These are phyloP conservation scores for Pyrenochaeta sp. DNA, from an alignment of 2,329 filamentous ascomycete species.

Conservation along the genomic window DNA sequence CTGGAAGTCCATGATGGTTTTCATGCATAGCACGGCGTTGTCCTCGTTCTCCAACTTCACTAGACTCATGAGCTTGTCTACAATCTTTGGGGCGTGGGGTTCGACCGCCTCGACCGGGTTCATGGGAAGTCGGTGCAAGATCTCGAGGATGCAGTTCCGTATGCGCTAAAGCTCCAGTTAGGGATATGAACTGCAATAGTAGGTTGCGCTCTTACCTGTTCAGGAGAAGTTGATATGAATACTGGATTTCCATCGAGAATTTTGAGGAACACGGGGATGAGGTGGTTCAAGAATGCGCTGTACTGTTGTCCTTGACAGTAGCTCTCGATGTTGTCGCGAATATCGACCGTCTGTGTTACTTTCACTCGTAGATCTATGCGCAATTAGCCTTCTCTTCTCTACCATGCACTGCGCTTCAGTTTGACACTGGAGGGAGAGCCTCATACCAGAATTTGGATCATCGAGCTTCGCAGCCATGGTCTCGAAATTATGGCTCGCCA, in stretches of 20 bases:
- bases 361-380: conserved; percentile 78
- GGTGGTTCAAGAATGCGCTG: conserved; percentile 78
- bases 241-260: conserved; percentile 86
- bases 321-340: conserved; percentile 91
- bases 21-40: conserved; percentile 97
- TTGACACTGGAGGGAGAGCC: background rate
- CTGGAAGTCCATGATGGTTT: conserved; percentile 96
- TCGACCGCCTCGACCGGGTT: conserved; percentile 82
- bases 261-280: conserved; percentile 88
- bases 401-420: conserved; percentile 5
- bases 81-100: conserved; percentile 84
- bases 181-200: conserved; percentile 7
- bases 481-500: conserved; percentile 54
- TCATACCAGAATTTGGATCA: conserved; percentile 50
- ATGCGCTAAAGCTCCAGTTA: conserved; percentile 68
- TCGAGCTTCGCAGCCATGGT: conserved; percentile 56
- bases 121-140: conserved; percentile 84
- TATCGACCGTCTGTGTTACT: conserved; percentile 79
- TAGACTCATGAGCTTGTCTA: conserved; percentile 87
- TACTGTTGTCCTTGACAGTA: conserved; percentile 83
- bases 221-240: conserved; percentile 87
- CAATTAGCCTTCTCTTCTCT: conserved; percentile 24
- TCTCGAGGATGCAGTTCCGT: conserved; percentile 92
- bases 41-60: conserved; percentile 96
- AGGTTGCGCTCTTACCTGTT: conserved; percentile 71